phyloP scores from a whole-genome alignment of 768 basidiomycete genomes.

The Boletus subcaerulescens region DNA sequence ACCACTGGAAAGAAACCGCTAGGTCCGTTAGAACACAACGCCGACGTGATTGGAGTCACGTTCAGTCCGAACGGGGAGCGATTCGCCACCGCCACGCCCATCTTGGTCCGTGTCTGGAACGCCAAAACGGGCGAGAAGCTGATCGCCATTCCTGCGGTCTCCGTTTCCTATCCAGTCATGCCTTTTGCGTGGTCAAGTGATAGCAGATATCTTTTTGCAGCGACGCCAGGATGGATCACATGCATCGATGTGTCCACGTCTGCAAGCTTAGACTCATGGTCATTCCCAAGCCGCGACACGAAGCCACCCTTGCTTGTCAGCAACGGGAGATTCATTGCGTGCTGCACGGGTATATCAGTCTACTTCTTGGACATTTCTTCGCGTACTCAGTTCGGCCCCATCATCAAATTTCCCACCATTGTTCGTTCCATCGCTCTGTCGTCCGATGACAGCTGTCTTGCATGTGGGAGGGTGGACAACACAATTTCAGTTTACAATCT shows the following conservation, averaged over 20 bases:
- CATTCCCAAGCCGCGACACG: neutral
- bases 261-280: neutral
- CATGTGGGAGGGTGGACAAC: neutral
- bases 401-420: neutral
- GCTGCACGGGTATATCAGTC: neutral
- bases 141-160: neutral
- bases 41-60: neutral
- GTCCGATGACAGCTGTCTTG: neutral
- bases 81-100: neutral
- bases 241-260: neutral
- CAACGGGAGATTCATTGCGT: neutral
- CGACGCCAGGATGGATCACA: neutral
- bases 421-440: neutral
- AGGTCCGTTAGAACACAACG: neutral
- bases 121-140: neutral
- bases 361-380: neutral
- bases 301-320: neutral
- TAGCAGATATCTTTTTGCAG: neutral
- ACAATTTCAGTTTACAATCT: neutral
- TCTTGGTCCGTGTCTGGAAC: neutral
- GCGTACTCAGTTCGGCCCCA: neutral
- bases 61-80: neutral
- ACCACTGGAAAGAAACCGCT: neutral
- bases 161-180: neutral
- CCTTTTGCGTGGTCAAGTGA: neutral